Evolutionary conservation across 2,329 filamentous ascomycete genomes (phyloP).

Genomic region (Monosporascus sp.): DNA sequence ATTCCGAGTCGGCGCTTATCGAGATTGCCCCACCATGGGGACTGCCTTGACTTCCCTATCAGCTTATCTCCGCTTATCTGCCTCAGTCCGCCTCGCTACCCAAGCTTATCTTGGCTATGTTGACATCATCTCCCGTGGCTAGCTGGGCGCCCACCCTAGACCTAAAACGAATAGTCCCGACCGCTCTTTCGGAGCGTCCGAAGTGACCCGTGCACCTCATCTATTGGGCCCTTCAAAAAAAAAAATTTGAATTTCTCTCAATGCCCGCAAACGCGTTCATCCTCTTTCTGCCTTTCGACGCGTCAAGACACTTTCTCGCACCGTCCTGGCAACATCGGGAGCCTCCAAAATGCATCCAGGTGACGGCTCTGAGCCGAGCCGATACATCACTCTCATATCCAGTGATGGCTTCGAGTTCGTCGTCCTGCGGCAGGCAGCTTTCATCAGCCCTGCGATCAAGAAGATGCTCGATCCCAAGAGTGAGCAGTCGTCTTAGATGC

Average conservation of each 20-base stretch:
- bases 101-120: no score
- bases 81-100: no score
- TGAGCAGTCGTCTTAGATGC: slow-evolving; percentile 27
- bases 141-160: no score
- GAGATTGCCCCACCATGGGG: neutral
- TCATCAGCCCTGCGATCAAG: slow-evolving; percentile 66
- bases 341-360: slow-evolving; percentile 16
- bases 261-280: neutral
- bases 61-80: no score
- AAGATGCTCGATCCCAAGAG: slow-evolving; percentile 68
- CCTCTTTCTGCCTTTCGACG: neutral
- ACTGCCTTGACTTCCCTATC: no score
- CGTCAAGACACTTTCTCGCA: slow-evolving; percentile 6
- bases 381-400: slow-evolving; percentile 74
- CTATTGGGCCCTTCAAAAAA: neutral
- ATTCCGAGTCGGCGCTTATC: slow-evolving; percentile 6
- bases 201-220: no score
- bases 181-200: no score
- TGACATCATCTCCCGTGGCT: no score
- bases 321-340: neutral
- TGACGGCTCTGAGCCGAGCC: slow-evolving; percentile 31
- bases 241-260: neutral
- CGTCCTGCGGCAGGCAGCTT: slow-evolving; percentile 63
- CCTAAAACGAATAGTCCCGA: no score
- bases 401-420: slow-evolving; percentile 73